Evolutionary conservation across 2,329 filamentous ascomycete species (phyloP).

Genomic region (Venturia oleaginea): DNA sequence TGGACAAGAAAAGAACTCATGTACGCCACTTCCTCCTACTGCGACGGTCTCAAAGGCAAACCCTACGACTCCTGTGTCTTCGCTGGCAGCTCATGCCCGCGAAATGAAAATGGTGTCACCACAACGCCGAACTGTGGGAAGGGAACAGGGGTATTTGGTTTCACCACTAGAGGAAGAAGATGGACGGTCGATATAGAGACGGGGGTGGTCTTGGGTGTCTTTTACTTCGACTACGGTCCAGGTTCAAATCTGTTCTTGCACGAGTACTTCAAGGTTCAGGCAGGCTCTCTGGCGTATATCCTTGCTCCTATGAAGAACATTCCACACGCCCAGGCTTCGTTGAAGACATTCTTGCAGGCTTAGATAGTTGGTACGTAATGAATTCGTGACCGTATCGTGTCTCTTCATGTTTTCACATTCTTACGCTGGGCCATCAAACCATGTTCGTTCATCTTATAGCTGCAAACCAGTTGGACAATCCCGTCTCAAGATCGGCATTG

Average conservation of each 20-base stretch:
- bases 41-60: conserved; percentile 5
- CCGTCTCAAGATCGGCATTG: no score
- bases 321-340: conserved; percentile 6
- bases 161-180: not conserved
- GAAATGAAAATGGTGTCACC: conserved; percentile 13
- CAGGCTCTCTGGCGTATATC: conserved; percentile 3
- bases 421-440: no score
- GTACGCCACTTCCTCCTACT: conserved; percentile 9
- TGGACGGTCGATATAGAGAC: conserved; percentile 13
- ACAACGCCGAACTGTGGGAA: conserved; percentile 10
- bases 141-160: conserved; percentile 13
- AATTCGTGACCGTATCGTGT: not conserved
- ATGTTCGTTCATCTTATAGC: no score
- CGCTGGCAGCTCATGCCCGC: conserved; percentile 6
- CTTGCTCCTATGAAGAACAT: conserved; percentile 12
- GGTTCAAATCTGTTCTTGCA: conserved; percentile 8
- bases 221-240: conserved; percentile 13
- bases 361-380: not conserved
- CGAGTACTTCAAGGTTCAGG: conserved; percentile 13
- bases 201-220: conserved; percentile 10
- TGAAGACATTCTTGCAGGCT: not conserved
- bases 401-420: not conserved
- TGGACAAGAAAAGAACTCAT: conserved; percentile 14
- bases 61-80: conserved; percentile 12
- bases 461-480: no score